phyloP scores from a whole-genome alignment of 495 filamentous ascomycete genomes.

The Parmelia sp. region DNA sequence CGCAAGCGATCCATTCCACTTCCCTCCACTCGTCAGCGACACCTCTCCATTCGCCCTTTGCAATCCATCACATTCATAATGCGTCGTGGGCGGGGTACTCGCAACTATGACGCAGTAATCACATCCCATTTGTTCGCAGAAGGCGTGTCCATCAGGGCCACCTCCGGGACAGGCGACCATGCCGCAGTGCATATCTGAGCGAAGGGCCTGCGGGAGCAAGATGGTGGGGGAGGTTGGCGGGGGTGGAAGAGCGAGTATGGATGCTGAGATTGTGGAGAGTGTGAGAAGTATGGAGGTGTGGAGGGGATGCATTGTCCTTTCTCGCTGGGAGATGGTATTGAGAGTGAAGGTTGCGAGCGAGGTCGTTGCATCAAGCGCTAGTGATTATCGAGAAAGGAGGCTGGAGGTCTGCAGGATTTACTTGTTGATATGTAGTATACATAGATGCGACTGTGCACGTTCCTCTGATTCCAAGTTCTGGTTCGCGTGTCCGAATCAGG shows the following conservation, averaged over 20 bases:
- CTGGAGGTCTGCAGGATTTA: background rate
- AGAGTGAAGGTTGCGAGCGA: background rate
- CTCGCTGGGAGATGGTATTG: background rate
- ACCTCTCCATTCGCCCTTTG: background rate
- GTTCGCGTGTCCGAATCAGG: background rate
- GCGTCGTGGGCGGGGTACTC: background rate
- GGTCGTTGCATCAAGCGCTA: background rate
- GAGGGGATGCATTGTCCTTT: background rate
- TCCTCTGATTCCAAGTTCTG: background rate
- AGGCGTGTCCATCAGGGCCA: slow-evolving; percentile 6
- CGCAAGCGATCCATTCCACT: background rate
- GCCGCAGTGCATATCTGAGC: slow-evolving; percentile 40
- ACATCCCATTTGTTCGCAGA: slow-evolving; percentile 10
- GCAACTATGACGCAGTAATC: slow-evolving; percentile 16
- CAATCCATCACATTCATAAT: slow-evolving; percentile 19
- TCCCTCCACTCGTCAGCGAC: background rate
- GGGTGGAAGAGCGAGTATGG: background rate
- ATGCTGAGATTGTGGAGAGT: background rate
- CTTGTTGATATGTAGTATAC: background rate
- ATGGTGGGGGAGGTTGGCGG: background rate
- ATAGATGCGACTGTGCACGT: background rate
- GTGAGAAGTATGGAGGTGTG: slow-evolving; percentile 25
- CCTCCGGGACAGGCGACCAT: slow-evolving; percentile 35
- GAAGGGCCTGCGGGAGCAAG: slow-evolving; percentile 24
- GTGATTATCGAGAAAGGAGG: background rate